Percentiles rank a stretch among this genome's conserved stretches.
phyloP scores from a whole-genome alignment of 441 rosid genomes.

The Gossypium gossypioides region DNA sequence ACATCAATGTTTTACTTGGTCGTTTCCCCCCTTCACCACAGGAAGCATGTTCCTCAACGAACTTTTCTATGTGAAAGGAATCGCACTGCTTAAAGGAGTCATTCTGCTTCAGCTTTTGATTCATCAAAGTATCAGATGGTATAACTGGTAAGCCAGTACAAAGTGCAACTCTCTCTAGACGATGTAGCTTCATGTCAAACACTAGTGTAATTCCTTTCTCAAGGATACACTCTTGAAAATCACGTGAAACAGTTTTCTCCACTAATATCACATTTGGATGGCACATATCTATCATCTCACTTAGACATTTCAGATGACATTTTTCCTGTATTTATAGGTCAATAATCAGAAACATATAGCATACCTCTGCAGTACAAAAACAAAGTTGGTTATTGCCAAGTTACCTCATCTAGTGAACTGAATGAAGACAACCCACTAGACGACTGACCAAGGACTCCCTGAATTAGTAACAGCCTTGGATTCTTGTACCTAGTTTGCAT shows the following conservation, averaged over 20 bases:
- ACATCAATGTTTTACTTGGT: constrained; percentile 84
- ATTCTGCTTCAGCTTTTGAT: constrained; percentile 62
- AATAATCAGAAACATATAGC: constrained; percentile 18
- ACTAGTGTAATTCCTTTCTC: constrained; percentile 68
- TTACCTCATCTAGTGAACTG: constrained; percentile 63
- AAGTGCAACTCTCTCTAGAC: constrained; percentile 71
- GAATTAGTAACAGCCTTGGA: constrained; percentile 66
- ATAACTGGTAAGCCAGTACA: constrained; percentile 73
- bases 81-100: constrained; percentile 66
- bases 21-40: constrained; percentile 61
- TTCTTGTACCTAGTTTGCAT: constrained; percentile 74
- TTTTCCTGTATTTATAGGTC: constrained; percentile 45
- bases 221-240: constrained; percentile 68
- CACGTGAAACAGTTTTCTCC: constrained; percentile 85
- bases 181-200: constrained; percentile 87
- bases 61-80: constrained; percentile 70
- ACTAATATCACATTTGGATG: constrained; percentile 80
- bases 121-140: constrained; percentile 42
- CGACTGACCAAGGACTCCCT: constrained; percentile 67
- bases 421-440: constrained; percentile 70
- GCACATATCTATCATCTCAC: constrained; percentile 50
- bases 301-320: constrained; percentile 44
- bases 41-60: constrained; percentile 68
- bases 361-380: neutral
- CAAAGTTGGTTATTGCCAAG: neutral